Percentiles rank a stretch among this genome's conserved stretches.
Evolutionary conservation across 148 eudicot species (phyloP).

Genomic region (Rhododendron griersonianum): DNA sequence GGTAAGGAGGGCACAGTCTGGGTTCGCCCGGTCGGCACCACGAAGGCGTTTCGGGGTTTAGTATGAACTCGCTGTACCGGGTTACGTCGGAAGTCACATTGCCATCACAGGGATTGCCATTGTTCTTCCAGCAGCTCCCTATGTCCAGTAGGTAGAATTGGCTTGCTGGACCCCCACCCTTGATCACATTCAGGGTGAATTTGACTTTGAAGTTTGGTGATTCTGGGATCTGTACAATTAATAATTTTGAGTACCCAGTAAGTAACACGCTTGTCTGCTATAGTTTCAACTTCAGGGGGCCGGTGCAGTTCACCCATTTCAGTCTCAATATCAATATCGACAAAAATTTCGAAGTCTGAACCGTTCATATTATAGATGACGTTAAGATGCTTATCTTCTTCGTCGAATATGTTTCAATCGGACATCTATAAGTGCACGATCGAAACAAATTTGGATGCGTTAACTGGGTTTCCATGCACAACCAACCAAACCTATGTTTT

Average conservation of each 20-base stretch:
- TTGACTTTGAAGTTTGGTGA: slow-evolving; percentile 56
- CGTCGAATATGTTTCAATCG: not conserved
- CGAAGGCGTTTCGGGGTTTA: slow-evolving; percentile 43
- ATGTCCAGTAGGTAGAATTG: slow-evolving; percentile 58
- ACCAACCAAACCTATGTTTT: not conserved
- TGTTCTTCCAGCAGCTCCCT: slow-evolving; percentile 65
- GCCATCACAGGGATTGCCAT: slow-evolving; percentile 51
- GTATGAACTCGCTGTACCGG: slow-evolving; percentile 52
- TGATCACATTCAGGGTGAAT: slow-evolving; percentile 34
- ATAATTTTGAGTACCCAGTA: not conserved
- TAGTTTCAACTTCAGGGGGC: not conserved
- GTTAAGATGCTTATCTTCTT: not conserved
- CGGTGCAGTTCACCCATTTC: not conserved
- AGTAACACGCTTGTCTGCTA: not conserved
- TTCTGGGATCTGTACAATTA: slow-evolving; percentile 25
- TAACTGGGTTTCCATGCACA: not conserved
- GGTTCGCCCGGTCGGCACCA: slow-evolving; percentile 34
- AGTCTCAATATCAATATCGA: not conserved
- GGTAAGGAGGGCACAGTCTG: slow-evolving; percentile 42
- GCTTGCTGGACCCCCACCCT: slow-evolving; percentile 46
- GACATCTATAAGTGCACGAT: not conserved
- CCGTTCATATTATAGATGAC: not conserved
- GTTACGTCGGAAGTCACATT: slow-evolving; percentile 46
- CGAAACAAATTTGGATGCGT: not conserved
- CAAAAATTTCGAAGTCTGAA: not conserved